phyloP scores from a whole-genome alignment of 169 alveolate genomes.

The Plasmodium gonderi region DNA sequence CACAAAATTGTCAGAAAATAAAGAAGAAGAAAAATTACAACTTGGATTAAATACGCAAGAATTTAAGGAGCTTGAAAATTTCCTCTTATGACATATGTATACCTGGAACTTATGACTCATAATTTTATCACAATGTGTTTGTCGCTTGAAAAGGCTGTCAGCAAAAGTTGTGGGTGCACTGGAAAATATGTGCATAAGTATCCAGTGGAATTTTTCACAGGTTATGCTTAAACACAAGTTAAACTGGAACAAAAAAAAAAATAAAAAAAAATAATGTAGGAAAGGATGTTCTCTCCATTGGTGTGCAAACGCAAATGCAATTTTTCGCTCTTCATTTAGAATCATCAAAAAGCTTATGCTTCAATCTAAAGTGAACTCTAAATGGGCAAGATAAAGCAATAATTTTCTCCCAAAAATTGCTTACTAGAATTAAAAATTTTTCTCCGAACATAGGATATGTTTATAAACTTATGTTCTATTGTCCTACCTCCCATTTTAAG shows the following conservation, averaged over 20 bases:
- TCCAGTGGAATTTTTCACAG: background rate
- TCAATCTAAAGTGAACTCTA: background rate
- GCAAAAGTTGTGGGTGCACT: background rate
- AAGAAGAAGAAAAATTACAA: conserved; percentile 8
- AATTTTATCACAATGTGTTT: background rate
- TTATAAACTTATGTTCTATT: background rate
- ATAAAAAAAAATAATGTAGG: background rate
- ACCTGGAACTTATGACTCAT: background rate
- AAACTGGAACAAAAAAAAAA: background rate
- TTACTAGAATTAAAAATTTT: background rate
- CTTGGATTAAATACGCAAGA: conserved; percentile 65
- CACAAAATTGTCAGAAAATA: background rate
- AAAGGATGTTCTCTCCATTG: background rate
- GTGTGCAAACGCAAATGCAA: background rate
- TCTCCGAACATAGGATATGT: background rate
- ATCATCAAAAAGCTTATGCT: background rate
- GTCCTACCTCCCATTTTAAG: background rate
- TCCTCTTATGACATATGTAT: conserved; percentile 13
- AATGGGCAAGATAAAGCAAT: background rate
- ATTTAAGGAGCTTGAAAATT: conserved; percentile 62
- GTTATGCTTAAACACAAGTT: background rate
- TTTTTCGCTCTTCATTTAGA: background rate
- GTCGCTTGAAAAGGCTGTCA: background rate
- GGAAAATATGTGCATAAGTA: background rate
- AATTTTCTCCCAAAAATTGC: background rate